Conservation (phyloP, 2,329 filamentous ascomycete genomes). For the Colletotrichum tabaci region DNA sequence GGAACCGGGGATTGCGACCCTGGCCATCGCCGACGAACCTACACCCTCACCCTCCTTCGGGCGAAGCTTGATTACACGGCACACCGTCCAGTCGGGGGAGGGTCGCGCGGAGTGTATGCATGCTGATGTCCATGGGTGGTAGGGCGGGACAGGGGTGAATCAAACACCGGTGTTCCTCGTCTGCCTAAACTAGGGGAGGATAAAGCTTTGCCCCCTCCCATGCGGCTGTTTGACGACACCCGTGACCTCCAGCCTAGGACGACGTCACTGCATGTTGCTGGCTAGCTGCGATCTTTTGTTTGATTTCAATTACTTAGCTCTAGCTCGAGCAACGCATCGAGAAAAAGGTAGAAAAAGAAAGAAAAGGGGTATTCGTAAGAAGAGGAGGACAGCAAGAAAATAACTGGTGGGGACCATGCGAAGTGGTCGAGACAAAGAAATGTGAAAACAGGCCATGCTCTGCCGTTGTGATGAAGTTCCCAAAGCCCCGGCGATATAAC, state of each 20-base stretch:
- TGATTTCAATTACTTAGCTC: constrained; percentile 18
- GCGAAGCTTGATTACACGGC: not conserved
- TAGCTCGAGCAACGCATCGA: constrained; percentile 1
- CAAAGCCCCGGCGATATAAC: constrained; percentile 15
- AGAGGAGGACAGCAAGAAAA: constrained; percentile 17
- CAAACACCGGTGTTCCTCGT: constrained; percentile 1
- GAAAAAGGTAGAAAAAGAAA: not conserved
- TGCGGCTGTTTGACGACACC: not conserved
- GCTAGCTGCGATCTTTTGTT: not conserved
- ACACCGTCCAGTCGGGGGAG: not conserved
- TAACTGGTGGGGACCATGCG: not conserved
- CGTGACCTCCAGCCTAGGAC: not conserved
- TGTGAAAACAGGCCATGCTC: constrained; percentile 11
- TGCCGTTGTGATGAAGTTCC: constrained; percentile 7
- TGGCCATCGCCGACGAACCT: not conserved
- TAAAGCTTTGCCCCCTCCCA: not conserved
- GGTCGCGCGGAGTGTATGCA: constrained; percentile 2
- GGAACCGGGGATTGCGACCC: not conserved
- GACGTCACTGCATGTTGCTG: not conserved
- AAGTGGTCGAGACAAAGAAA: constrained; percentile 5
- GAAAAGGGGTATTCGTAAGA: constrained; percentile 30
- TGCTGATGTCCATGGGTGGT: not conserved
- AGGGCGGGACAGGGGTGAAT: constrained; percentile 1
- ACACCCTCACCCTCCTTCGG: not conserved
- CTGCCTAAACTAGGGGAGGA: not conserved